phyloP scores from a whole-genome alignment of 441 rosid species.

The Brassica balearica region DNA sequence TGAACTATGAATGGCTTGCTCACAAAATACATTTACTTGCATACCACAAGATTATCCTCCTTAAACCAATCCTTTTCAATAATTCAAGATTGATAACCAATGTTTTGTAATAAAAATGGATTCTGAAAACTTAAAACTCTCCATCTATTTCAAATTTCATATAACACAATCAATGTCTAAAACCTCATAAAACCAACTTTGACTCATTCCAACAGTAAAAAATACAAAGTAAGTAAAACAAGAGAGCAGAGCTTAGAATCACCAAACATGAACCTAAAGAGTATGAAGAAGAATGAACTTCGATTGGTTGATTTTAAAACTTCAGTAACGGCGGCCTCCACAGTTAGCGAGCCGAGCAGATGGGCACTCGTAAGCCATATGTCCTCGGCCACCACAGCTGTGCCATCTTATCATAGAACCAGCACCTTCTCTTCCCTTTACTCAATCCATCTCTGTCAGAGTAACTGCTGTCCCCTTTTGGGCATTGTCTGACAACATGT shows the following conservation, averaged over 20 bases:
- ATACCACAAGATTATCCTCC: not conserved
- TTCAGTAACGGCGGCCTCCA: slow-evolving; percentile 45
- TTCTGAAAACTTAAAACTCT: not conserved
- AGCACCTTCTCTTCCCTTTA: slow-evolving; percentile 17
- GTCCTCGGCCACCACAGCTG: slow-evolving; percentile 54
- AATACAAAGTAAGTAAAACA: slow-evolving; percentile 8
- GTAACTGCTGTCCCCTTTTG: slow-evolving; percentile 39
- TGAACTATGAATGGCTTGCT: not conserved
- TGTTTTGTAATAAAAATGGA: not conserved
- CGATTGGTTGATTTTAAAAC: too few relatives aligned
- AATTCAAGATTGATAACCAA: not conserved
- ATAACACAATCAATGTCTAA: too few relatives aligned
- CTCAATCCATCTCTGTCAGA: slow-evolving; percentile 29
- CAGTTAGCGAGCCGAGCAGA: slow-evolving; percentile 47
- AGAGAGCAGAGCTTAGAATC: slow-evolving; percentile 36
- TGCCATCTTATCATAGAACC: slow-evolving; percentile 47
- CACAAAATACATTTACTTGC: slow-evolving; percentile 5
- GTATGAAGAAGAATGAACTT: not conserved
- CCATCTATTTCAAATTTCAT: too few relatives aligned
- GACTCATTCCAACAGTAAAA: too few relatives aligned
- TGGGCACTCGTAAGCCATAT: slow-evolving; percentile 50
- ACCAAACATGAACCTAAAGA: slow-evolving; percentile 19
- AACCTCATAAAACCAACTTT: too few relatives aligned
- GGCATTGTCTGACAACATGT: slow-evolving; percentile 46
- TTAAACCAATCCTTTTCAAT: not conserved